Percentiles rank a stretch among this genome's conserved stretches.
Evolutionary conservation across 305 asterid species (phyloP).

Genomic region (Euphrasia arctica): DNA sequence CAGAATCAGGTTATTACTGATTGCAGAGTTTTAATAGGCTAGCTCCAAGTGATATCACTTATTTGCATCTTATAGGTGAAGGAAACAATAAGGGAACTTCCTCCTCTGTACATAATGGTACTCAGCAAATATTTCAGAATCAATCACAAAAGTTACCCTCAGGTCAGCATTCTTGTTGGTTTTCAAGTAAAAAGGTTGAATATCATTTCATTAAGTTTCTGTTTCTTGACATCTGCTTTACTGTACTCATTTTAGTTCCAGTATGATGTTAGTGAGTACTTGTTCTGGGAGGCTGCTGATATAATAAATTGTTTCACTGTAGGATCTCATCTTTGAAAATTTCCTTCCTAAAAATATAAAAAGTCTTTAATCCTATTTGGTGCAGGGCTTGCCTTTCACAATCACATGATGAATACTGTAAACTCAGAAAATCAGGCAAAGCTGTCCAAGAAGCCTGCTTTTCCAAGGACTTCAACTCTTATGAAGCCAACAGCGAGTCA

Average conservation of each 20-base stretch:
- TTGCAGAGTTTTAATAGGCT: constrained; percentile 10
- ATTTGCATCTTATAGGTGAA: constrained; percentile 26
- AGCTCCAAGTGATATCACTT: constrained; percentile 10
- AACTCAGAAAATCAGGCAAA: constrained; percentile 41
- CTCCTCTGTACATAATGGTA: constrained; percentile 26
- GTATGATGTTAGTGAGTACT: constrained; percentile 8
- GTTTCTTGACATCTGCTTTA: constrained; percentile 18
- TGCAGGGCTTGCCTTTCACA: constrained; percentile 61
- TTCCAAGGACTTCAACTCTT: constrained; percentile 76
- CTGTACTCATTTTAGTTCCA: constrained; percentile 12
- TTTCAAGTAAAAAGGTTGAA: constrained; percentile 7
- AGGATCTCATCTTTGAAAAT: constrained; percentile 8
- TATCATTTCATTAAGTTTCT: constrained; percentile 14
- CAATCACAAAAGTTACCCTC: constrained; percentile 37
- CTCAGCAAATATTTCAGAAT: constrained; percentile 29
- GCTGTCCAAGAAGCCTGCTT: constrained; percentile 44
- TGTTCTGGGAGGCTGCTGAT: constrained; percentile 17
- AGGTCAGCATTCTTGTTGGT: constrained; percentile 26
- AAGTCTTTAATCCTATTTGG: constrained; percentile 18
- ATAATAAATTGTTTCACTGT: constrained; percentile 8
- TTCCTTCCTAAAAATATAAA: constrained; percentile 12
- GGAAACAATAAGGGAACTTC: constrained; percentile 25
- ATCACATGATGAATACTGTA: constrained; percentile 41
- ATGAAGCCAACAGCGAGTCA: constrained; percentile 97
- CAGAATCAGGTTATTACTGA: constrained; percentile 11